phyloP scores from a whole-genome alignment of 495 filamentous ascomycete species.

The Schizothecium vesticola region DNA sequence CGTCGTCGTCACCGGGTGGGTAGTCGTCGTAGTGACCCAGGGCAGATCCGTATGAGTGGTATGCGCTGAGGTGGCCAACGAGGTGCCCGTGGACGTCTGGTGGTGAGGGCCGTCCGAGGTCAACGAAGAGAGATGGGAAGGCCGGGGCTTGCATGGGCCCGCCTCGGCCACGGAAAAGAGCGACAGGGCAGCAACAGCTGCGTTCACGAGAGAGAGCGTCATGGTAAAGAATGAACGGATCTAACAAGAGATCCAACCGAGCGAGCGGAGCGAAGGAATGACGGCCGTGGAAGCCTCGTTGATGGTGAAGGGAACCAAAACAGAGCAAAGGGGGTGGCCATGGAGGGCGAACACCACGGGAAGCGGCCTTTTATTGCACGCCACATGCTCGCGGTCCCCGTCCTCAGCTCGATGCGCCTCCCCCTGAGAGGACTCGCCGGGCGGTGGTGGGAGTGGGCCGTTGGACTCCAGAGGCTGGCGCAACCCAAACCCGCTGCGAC shows the following conservation, averaged over 20 bases:
- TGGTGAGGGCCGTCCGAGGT: neutral
- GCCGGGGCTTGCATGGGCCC: neutral
- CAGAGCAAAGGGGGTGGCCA: neutral
- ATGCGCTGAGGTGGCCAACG: neutral
- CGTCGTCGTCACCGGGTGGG: too few relatives aligned
- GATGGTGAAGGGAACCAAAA: neutral
- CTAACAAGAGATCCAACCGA: neutral
- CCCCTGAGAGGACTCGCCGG: neutral
- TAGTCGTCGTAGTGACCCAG: too few relatives aligned
- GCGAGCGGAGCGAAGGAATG: neutral
- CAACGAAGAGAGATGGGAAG: neutral
- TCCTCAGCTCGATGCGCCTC: neutral
- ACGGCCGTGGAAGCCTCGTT: neutral
- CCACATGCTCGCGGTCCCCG: neutral
- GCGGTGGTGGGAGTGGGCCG: neutral
- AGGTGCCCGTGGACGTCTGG: too few relatives aligned
- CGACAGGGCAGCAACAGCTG: constrained; percentile 18
- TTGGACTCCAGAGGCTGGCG: neutral
- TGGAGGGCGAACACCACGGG: neutral
- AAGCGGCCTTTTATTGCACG: neutral
- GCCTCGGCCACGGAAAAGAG: constrained; percentile 9
- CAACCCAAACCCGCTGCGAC: neutral
- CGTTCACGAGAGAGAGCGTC: constrained; percentile 13
- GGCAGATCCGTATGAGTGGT: too few relatives aligned
- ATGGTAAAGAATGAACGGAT: constrained; percentile 2